Base-by-base conservation (phyloP, 768 basidiomycete genomes). In the Lentinus brumalis region DNA sequence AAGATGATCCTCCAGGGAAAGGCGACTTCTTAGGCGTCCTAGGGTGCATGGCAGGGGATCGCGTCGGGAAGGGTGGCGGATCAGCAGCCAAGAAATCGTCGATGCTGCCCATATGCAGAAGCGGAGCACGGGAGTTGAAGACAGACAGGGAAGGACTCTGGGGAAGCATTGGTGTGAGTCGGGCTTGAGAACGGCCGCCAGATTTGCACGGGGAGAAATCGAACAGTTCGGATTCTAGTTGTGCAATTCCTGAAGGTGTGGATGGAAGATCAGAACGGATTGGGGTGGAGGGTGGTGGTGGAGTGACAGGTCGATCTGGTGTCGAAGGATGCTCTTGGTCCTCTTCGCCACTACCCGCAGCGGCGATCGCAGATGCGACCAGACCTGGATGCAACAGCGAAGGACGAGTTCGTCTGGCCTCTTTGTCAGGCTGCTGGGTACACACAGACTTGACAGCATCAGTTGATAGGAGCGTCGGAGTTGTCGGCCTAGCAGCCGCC, bases 1-100 rank as follows among this genome's bases (percentile, higher is more conserved):
- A 14, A 26, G 8, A 44, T 26, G 51, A 53, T 16, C 39, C 78
- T 4, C 84, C 86, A 12, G 83, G 81, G 71, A 81, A 82, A 1
- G 79, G 78, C 10, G 77, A 79, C 61, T 79, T 65, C 49, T 52
- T 65, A 2, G 63, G 60, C 6, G 63, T 65, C 30, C 57, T 38
- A 2, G 60, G 60, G 5, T 30, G 47, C 1, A 31, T 50, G 5
- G 9, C 42, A n/a, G 60, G 53, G 1, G 56, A 49, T 1, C 31
- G 51, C 3, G n/a, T 15, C 3, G 39, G 38, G 26, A 57, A 41
- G 1, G 61, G 41, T 7, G 39, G 52, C 3, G 61, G n/a, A 29
- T 62, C 56, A 5, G 35, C 50, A 6, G 50, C 40, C 2, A 62
- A 16, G 8, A 46, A 14, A 8, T 63, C 62, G 7, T 59, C 57